Evolutionary conservation across 2,329 filamentous ascomycete species (phyloP).

Genomic region (Fusarium siculi): DNA sequence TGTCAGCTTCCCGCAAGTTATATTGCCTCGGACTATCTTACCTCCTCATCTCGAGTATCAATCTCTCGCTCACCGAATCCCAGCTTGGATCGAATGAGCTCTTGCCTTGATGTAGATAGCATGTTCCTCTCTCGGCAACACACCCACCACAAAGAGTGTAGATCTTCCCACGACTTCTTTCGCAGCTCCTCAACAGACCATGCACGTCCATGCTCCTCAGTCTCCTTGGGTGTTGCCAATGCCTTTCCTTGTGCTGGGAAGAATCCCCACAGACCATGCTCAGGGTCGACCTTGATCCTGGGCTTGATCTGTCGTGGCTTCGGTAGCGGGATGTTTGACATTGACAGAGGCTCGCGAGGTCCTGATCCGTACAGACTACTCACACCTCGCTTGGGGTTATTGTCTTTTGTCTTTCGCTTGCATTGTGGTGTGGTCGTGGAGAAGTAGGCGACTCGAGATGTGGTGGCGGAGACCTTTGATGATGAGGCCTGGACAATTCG

Average conservation of each 20-base stretch:
- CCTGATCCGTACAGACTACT: slow-evolving; percentile 84
- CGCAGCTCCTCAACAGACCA: slow-evolving; percentile 90
- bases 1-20: slow-evolving; percentile 16
- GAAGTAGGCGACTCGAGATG: slow-evolving; percentile 50
- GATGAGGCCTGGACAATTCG: slow-evolving; percentile 37
- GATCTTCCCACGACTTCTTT: slow-evolving; percentile 90
- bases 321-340: slow-evolving; percentile 78
- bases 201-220: slow-evolving; percentile 77
- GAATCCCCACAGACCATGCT: slow-evolving; percentile 94
- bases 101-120: slow-evolving; percentile 79
- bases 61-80: slow-evolving; percentile 80
- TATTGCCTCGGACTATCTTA: slow-evolving; percentile 55
- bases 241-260: slow-evolving; percentile 77
- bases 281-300: slow-evolving; percentile 68
- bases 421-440: slow-evolving; percentile 65
- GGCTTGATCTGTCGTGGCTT: slow-evolving; percentile 72
- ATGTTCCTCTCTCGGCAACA: slow-evolving; percentile 92
- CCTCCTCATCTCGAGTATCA: slow-evolving; percentile 70
- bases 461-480: slow-evolving; percentile 11
- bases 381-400: slow-evolving; percentile 82
- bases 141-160: slow-evolving; percentile 94
- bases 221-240: slow-evolving; percentile 78
- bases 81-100: slow-evolving; percentile 73
- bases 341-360: slow-evolving; percentile 76
- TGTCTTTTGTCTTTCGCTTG: slow-evolving; percentile 70